These are phyloP conservation scores for Yamadazyma triangularis DNA, from an alignment of 1,139 yeast genomes.

Conservation along the genomic window DNA sequence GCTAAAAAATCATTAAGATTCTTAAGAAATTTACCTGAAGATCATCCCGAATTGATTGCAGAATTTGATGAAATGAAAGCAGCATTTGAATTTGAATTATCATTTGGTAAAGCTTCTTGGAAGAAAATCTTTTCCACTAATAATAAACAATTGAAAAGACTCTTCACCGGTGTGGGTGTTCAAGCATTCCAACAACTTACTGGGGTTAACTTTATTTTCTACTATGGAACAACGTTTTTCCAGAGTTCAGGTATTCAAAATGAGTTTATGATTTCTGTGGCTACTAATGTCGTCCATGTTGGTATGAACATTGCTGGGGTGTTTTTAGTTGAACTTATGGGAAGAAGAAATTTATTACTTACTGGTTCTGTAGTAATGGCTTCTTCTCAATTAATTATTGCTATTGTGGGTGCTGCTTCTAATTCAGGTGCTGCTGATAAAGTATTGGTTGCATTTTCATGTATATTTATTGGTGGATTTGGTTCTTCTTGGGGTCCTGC, in stretches of 20 bases:
- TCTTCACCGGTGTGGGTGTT: conserved; percentile 27
- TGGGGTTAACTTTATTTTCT: conserved; percentile 63
- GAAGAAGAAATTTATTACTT: conserved; percentile 34
- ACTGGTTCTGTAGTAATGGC: conserved; percentile 63
- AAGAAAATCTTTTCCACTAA: conserved; percentile 23
- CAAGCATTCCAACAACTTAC: conserved; percentile 65
- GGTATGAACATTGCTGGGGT: conserved; percentile 36
- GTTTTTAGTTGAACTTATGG: conserved; percentile 29
- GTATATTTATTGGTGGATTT: conserved; percentile 73
- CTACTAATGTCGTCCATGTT: conserved; percentile 36
- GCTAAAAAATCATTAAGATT: conserved; percentile 41
- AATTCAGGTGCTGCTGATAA: conserved; percentile 44
- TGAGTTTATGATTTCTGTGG: conserved; percentile 30
- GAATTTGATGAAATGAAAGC: conserved; percentile 36
- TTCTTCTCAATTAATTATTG: conserved; percentile 60
- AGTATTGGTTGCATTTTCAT: conserved; percentile 62
- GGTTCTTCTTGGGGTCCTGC: conserved; percentile 88
- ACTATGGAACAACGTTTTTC: conserved; percentile 62
- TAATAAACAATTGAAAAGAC: conserved; percentile 31
- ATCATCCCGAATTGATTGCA: conserved; percentile 35
- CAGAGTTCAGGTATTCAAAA: conserved; percentile 46
- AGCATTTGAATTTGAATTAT: conserved; percentile 29
- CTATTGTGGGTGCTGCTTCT: conserved; percentile 62
- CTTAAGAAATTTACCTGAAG: conserved; percentile 31
- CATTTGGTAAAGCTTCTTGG: conserved; percentile 29